Base-by-base conservation (phyloP, 257 asterid genomes). In the Ilex asprella region DNA sequence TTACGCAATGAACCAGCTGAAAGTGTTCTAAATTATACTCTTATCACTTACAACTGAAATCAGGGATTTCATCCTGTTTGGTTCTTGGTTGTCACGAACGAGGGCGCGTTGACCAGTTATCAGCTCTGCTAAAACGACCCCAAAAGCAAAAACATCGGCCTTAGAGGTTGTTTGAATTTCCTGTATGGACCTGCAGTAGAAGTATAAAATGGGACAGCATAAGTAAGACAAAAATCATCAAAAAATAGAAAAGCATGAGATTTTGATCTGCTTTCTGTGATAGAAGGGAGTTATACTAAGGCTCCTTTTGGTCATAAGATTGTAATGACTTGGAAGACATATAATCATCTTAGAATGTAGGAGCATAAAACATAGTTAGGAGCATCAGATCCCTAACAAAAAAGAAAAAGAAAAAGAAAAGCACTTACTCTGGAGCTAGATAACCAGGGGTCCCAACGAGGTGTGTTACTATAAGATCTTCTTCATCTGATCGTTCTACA, bases 381-480 rank as follows among this genome's bases (percentile, higher is more conserved):
- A 6, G 47, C 10, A 49, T 27, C 52, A 3, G 27, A 21, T 21
- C 27, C 6, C 7, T 52, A 10, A 9, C 50, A 55, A 1, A n/a
- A 64, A 21, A 29, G 31, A 6, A 31, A 51, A 67, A 21, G 27
- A 21, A 21, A 21, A 21, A 21, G 27, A 21, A 21, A 21, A 21
- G 27, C 27, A 56, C 89, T 77, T 81, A 86, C 97, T 86, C 97
- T 2, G 95, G 95, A 57, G 97, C 95, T 64, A 84, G 95, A 71
- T 89, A 89, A 71, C 97, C 97, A 0, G 94, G 95, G n/a, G 97
- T 89, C 16, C 97, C 97, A 67, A 86, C 97, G 29, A 89, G 77
- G 35, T 88, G 82, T 1, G 95, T 86, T 13, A 85, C 90, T 55
- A 82, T 52, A 51, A 78, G 75, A 65, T 89, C 97, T 13, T 86